Conservation (phyloP, 140 eudicot species). For the Oenanthe javanica region DNA sequence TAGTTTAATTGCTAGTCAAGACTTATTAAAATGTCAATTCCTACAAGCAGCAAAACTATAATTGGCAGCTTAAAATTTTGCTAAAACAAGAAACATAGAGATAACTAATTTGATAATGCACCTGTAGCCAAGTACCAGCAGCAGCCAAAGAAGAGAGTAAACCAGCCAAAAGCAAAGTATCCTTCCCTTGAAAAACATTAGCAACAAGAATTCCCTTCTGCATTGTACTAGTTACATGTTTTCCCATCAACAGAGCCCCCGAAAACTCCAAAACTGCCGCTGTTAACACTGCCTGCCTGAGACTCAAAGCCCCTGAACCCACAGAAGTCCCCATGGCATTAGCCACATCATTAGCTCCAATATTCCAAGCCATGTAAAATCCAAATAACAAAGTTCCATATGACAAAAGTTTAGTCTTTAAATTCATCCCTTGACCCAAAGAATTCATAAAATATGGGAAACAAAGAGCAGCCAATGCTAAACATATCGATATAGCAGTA, state of each 20-base stretch:
- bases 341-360: constrained; percentile 95
- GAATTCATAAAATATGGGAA: constrained; percentile 74
- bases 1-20: neutral
- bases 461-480: constrained; percentile 79
- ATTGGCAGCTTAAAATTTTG: neutral
- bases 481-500: constrained; percentile 66
- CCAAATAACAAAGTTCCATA: constrained; percentile 71
- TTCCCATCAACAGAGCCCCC: constrained; percentile 91
- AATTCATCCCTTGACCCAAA: constrained; percentile 48
- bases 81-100: neutral
- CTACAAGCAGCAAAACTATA: neutral
- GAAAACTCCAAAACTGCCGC: constrained; percentile 94
- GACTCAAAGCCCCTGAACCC: constrained; percentile 85
- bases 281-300: constrained; percentile 82
- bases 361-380: constrained; percentile 95
- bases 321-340: constrained; percentile 99
- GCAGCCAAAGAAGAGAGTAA: constrained; percentile 86
- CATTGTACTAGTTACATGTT: constrained; percentile 89
- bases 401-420: constrained; percentile 62
- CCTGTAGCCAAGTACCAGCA: constrained; percentile 99
- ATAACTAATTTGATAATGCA: constrained; percentile 3
- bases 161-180: constrained; percentile 87
- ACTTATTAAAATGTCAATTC: neutral
- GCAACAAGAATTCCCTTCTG: constrained; percentile 97
- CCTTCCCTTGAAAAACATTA: constrained; percentile 86